These are phyloP conservation scores for Naegleria lovaniensis DNA, from an alignment of 208 protist species.

Conservation along the genomic window DNA sequence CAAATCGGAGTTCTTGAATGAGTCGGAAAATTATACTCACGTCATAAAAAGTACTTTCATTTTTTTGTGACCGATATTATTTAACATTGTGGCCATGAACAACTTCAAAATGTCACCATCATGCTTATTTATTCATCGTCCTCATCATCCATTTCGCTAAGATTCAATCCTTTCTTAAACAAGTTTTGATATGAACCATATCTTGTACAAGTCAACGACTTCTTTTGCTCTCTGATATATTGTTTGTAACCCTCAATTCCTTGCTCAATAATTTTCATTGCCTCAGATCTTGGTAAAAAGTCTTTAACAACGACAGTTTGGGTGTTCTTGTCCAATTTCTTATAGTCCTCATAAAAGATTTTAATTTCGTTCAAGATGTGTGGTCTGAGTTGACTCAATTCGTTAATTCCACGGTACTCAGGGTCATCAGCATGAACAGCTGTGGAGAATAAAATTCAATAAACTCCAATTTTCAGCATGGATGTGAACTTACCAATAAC, in stretches of 20 bases:
- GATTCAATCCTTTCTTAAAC: neutral
- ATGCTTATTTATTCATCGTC: neutral
- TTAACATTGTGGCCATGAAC: too few species aligned
- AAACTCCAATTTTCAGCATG: neutral
- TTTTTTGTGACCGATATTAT: neutral
- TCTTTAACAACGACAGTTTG: neutral
- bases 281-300: neutral
- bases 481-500: neutral
- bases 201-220: neutral
- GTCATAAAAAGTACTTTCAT: neutral
- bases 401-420: neutral
- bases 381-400: conserved; percentile 8
- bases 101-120: neutral
- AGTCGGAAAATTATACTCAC: neutral
- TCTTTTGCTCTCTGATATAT: conserved; percentile 1
- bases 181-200: neutral
- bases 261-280: conserved; percentile 1
- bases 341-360: conserved; percentile 27
- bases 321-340: conserved; percentile 15
- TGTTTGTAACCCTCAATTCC: neutral
- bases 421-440: conserved; percentile 26
- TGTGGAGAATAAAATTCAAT: neutral
- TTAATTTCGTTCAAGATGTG: conserved; percentile 31
- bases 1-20: neutral
- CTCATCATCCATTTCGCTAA: neutral